These are phyloP conservation scores for Aspergillus clavatus DNA, from an alignment of 2,329 filamentous ascomycete genomes.

Conservation along the genomic window DNA sequence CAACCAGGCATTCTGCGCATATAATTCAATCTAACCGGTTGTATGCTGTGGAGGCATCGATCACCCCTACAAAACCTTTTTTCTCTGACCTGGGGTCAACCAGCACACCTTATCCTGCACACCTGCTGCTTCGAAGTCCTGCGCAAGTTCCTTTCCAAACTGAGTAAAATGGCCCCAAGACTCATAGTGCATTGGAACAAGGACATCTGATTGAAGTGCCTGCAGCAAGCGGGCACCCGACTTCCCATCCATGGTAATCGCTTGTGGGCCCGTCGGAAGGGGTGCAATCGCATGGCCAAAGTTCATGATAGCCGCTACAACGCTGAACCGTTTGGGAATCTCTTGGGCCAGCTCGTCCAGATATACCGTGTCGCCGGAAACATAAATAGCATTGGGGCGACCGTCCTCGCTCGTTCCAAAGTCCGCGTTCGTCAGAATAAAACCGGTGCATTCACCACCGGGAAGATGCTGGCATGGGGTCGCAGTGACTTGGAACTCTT, in stretches of 20 bases:
- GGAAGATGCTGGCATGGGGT: slow-evolving; percentile 45
- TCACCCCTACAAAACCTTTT: slow-evolving; percentile 2
- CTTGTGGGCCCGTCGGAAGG: slow-evolving; percentile 23
- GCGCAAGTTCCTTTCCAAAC: slow-evolving; percentile 24
- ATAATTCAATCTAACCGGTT: no score
- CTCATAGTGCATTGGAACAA: slow-evolving; percentile 48
- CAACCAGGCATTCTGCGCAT: neutral
- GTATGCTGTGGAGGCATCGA: no score
- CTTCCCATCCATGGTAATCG: slow-evolving; percentile 45
- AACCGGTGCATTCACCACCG: slow-evolving; percentile 44
- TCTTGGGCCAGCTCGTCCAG: slow-evolving; percentile 34
- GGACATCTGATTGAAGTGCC: slow-evolving; percentile 37
- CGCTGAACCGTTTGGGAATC: slow-evolving; percentile 35
- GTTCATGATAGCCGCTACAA: slow-evolving; percentile 41
- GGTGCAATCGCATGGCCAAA: slow-evolving; percentile 31
- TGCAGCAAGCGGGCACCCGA: slow-evolving; percentile 38
- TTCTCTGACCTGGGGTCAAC: slow-evolving; percentile 27
- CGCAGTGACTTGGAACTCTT: slow-evolving; percentile 37
- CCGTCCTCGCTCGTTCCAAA: slow-evolving; percentile 38
- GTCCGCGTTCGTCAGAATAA: slow-evolving; percentile 34
- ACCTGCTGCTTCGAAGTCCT: slow-evolving; percentile 33
- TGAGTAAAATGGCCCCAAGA: slow-evolving; percentile 45
- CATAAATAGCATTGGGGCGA: slow-evolving; percentile 45
- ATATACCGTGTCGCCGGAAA: slow-evolving; percentile 49
- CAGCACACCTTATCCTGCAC: slow-evolving; percentile 33